These are phyloP conservation scores for Articulospora tetracladia DNA, from an alignment of 495 filamentous ascomycete species.

Conservation along the genomic window DNA sequence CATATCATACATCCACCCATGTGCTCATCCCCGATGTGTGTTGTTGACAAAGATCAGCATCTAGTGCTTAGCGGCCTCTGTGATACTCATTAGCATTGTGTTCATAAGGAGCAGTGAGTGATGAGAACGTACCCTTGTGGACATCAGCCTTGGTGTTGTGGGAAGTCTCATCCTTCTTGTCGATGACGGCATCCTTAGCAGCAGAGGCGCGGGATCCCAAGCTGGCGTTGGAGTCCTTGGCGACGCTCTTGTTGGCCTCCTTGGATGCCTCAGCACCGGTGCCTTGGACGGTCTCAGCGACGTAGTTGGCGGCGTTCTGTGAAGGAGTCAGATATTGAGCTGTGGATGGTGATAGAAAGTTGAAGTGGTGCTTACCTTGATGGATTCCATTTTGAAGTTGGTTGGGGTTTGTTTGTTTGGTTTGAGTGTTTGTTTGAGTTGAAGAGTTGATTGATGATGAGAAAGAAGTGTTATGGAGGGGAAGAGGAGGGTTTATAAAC, in stretches of 20 bases:
- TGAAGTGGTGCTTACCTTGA: constrained; percentile 31
- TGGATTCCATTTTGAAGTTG: constrained; percentile 47
- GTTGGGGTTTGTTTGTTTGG: constrained; percentile 20
- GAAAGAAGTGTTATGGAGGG: not conserved
- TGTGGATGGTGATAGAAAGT: not conserved
- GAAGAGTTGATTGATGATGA: constrained; percentile 24
- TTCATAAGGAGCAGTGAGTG: not conserved
- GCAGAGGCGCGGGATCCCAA: constrained; percentile 49
- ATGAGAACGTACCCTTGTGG: constrained; percentile 42
- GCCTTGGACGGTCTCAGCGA: constrained; percentile 55
- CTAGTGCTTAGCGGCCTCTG: constrained; percentile 51
- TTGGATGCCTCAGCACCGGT: constrained; percentile 44
- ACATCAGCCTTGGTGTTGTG: constrained; percentile 50
- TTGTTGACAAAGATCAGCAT: constrained; percentile 4
- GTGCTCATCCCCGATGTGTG: not conserved
- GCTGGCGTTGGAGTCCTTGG: constrained; percentile 51
- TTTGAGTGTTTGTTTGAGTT: constrained; percentile 24
- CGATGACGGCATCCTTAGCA: constrained; percentile 49
- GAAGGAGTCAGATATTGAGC: constrained; percentile 1
- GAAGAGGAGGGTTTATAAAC: constrained; percentile 10
- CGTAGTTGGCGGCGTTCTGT: constrained; percentile 55
- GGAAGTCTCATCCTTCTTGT: constrained; percentile 55
- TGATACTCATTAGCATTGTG: constrained; percentile 1
- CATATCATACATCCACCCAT: constrained; percentile 3
- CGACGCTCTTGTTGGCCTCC: constrained; percentile 63